Conservation (phyloP, 257 asterid genomes). For the Przewalskia tangutica region DNA sequence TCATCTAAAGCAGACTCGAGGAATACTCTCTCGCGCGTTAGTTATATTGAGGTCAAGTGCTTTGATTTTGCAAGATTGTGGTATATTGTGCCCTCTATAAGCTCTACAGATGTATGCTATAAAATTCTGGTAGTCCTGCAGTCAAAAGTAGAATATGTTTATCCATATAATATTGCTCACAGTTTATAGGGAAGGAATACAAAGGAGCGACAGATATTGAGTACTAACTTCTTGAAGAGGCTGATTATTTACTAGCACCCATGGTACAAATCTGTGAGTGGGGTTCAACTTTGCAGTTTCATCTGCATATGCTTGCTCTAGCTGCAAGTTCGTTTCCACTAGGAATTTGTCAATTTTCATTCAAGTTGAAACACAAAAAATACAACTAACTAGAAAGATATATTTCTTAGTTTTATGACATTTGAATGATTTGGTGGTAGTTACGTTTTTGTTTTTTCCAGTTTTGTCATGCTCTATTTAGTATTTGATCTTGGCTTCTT, state of each 20-base stretch:
- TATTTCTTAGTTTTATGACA: background rate
- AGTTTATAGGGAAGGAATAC: background rate
- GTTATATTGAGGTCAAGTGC: slow-evolving; percentile 16
- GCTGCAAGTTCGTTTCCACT: slow-evolving; percentile 29
- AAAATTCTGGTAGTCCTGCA: slow-evolving; percentile 66
- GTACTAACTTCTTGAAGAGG: slow-evolving; percentile 66
- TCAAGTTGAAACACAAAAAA: background rate
- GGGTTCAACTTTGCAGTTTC: slow-evolving; percentile 67
- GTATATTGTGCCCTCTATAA: slow-evolving; percentile 43
- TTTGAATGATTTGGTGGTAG: background rate
- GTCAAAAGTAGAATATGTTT: background rate
- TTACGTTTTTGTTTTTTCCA: too few relatives aligned
- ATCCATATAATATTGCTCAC: background rate
- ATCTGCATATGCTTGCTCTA: slow-evolving; percentile 53
- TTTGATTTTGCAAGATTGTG: slow-evolving; percentile 42
- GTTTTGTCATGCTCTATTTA: too few relatives aligned
- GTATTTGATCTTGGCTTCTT: too few relatives aligned
- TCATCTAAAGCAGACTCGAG: slow-evolving; percentile 27
- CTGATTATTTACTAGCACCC: slow-evolving; percentile 66
- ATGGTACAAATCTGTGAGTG: slow-evolving; percentile 74
- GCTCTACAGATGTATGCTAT: slow-evolving; percentile 55
- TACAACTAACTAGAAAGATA: background rate
- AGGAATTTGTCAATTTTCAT: background rate
- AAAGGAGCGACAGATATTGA: background rate
- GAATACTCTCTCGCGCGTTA: slow-evolving; percentile 6